phyloP scores from a whole-genome alignment of 805 yeast genomes.

The Debaryomyces prosopidis region DNA sequence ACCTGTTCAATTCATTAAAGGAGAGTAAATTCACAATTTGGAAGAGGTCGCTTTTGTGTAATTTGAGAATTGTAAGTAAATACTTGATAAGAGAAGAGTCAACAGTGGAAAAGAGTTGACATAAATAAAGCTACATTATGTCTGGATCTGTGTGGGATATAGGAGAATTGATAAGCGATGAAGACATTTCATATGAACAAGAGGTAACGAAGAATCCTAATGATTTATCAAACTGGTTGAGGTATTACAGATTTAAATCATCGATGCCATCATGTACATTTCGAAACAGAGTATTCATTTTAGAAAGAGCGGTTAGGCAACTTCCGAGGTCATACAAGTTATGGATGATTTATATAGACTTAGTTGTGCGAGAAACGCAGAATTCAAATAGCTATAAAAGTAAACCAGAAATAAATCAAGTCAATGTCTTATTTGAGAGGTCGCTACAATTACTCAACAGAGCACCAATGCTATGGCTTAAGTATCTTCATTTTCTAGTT shows the following conservation, averaged over 20 bases:
- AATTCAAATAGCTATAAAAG: conserved; percentile 26
- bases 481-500: conserved; percentile 46
- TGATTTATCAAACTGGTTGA: conserved; percentile 44
- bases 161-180: conserved; percentile 14
- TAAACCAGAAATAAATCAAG: conserved; percentile 28
- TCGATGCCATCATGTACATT: conserved; percentile 14
- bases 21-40: background rate
- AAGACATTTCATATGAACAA: conserved; percentile 38
- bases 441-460: conserved; percentile 44
- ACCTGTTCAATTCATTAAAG: background rate
- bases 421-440: conserved; percentile 48
- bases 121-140: background rate
- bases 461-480: conserved; percentile 53
- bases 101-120: background rate
- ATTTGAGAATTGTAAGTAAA: background rate
- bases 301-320: conserved; percentile 50
- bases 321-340: conserved; percentile 50
- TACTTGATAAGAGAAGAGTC: background rate
- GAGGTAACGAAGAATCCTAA: conserved; percentile 32
- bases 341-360: conserved; percentile 53
- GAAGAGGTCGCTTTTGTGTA: background rate
- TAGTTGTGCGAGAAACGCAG: conserved; percentile 32
- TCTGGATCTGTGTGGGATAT: conserved; percentile 11
- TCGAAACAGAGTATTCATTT: conserved; percentile 44
- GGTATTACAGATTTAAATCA: conserved; percentile 40